Percentiles rank a stretch among this genome's conserved stretches.
These are phyloP conservation scores for Emmonsiellopsis sp. DNA, from an alignment of 2,329 filamentous ascomycete genomes.

Conservation along the genomic window DNA sequence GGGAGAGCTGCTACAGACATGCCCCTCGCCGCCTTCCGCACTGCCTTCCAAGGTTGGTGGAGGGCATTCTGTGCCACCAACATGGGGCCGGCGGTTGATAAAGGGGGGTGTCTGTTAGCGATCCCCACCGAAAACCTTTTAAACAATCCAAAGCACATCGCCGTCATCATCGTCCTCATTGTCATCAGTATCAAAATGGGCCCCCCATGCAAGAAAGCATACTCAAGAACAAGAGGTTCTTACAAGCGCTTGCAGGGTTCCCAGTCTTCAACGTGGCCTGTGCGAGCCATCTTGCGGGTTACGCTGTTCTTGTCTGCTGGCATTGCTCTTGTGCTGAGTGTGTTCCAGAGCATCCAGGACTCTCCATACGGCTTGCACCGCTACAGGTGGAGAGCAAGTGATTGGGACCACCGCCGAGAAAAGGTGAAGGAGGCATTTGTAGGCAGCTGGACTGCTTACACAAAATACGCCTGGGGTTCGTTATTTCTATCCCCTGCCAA, in stretches of 20 bases:
- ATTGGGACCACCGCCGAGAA: slow-evolving; percentile 72
- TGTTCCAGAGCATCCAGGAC: background rate
- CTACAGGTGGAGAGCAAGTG: slow-evolving; percentile 28
- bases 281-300: background rate
- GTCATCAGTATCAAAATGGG: background rate
- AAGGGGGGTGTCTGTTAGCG: too few species aligned
- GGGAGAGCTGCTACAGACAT: too few species aligned
- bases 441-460: slow-evolving; percentile 86
- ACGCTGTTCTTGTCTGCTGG: background rate
- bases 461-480: slow-evolving; percentile 87
- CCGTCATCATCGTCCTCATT: too few species aligned
- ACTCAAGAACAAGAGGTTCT: background rate
- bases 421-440: slow-evolving; percentile 85
- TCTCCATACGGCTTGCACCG: background rate
- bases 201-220: background rate
- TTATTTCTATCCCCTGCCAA: background rate
- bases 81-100: too few species aligned
- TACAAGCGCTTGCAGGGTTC: background rate
- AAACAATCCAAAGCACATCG: too few species aligned
- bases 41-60: too few species aligned
- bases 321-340: background rate
- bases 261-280: background rate
- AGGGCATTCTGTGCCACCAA: too few species aligned
- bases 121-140: too few species aligned
- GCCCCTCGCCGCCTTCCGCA: too few species aligned